phyloP scores from a whole-genome alignment of 2,329 filamentous ascomycete genomes.

The Pseudogymnoascus sp. region DNA sequence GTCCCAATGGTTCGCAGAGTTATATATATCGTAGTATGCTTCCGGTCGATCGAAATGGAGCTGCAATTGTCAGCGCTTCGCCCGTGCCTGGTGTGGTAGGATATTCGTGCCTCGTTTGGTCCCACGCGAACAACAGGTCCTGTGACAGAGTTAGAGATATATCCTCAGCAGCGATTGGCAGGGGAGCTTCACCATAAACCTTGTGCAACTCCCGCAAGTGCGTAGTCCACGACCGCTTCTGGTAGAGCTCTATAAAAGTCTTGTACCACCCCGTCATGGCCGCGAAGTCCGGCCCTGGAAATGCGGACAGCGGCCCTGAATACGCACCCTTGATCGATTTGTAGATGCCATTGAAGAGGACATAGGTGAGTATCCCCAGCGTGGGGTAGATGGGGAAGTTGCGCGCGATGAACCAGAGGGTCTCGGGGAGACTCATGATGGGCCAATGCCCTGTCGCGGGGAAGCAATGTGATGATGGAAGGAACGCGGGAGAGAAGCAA shows the following conservation, averaged over 20 bases:
- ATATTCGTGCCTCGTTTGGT: constrained; percentile 25
- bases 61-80: constrained; percentile 19
- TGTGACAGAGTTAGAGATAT: constrained; percentile 8
- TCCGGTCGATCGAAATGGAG: constrained; percentile 37
- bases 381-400: not conserved
- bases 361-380: not conserved
- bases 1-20: constrained; percentile 34
- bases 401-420: not conserved
- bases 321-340: not conserved
- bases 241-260: not conserved
- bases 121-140: constrained; percentile 26
- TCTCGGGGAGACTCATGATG: not conserved
- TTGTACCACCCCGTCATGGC: not conserved
- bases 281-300: not conserved
- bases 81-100: not conserved
- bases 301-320: not conserved
- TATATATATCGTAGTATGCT: constrained; percentile 38
- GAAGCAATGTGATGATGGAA: not conserved
- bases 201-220: not conserved
- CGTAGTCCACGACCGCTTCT: not conserved
- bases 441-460: not conserved
- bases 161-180: not conserved
- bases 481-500: not conserved
- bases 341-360: not conserved
- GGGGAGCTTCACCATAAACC: not conserved